Percentiles rank a stretch among this genome's conserved stretches.
phyloP scores from a whole-genome alignment of 2,329 filamentous ascomycete species.

The Colletotrichum sp. region DNA sequence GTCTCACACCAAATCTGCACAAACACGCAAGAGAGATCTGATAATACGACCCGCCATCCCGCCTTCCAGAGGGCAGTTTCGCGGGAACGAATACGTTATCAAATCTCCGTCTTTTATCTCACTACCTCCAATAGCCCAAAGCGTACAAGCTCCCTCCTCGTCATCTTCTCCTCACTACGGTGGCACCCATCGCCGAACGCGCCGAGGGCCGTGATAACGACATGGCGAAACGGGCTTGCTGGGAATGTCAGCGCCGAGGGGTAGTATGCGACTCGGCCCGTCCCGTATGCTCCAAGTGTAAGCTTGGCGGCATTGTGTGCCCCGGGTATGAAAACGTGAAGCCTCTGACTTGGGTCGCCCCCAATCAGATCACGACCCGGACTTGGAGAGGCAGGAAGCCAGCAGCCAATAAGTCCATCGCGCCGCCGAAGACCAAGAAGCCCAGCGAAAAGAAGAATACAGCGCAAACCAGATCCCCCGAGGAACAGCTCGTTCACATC shows the following conservation, averaged over 20 bases:
- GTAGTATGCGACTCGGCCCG: constrained; percentile 41
- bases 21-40: background rate
- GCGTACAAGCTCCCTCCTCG: background rate
- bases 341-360: constrained; percentile 40
- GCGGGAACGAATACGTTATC: background rate
- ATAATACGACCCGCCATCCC: background rate
- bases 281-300: constrained; percentile 41
- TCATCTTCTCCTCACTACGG: background rate
- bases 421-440: background rate
- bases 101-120: background rate
- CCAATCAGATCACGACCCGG: constrained; percentile 16
- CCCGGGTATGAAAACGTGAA: constrained; percentile 43
- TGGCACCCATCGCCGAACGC: background rate
- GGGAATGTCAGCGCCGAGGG: constrained; percentile 46
- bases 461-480: background rate
- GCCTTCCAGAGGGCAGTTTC: background rate
- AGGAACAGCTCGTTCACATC: background rate
- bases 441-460: background rate
- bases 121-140: constrained; percentile 2
- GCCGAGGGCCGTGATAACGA: background rate
- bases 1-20: constrained; percentile 23
- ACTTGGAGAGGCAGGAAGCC: constrained; percentile 19
- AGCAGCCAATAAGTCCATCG: background rate
- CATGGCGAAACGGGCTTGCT: constrained; percentile 33
- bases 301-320: constrained; percentile 34